Evolutionary conservation across 2,329 filamentous ascomycete species (phyloP).

Genomic region (Trichophyton mentagrophytes): DNA sequence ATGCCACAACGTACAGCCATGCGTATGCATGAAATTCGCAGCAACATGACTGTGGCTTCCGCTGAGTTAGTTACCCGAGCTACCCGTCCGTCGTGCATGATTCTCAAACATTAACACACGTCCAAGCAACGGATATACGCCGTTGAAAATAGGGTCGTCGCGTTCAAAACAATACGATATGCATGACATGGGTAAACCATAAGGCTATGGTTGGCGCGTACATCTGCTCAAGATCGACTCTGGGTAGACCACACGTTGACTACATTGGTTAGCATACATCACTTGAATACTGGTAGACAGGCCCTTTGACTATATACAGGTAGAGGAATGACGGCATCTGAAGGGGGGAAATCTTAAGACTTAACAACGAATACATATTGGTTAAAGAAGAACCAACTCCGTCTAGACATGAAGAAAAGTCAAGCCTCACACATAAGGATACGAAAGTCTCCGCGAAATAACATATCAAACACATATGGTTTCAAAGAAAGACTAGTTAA

Average conservation of each 20-base stretch:
- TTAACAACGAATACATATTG: not conserved
- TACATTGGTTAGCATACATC: no score
- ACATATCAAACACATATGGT: not conserved
- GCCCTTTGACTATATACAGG: not conserved
- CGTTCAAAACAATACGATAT: no score
- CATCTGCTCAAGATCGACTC: not conserved
- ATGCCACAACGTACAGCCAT: not conserved
- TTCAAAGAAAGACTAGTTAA: not conserved
- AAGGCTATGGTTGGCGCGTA: no score
- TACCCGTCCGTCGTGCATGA: not conserved
- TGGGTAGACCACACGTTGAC: no score
- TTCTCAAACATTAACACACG: not conserved
- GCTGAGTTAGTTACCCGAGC: not conserved
- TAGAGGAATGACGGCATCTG: not conserved
- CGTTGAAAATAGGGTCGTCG: no score
- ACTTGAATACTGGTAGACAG: not conserved
- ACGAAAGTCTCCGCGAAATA: not conserved
- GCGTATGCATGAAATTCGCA: not conserved
- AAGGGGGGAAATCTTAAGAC: not conserved
- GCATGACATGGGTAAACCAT: no score
- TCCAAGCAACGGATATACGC: no score
- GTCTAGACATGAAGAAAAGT: not conserved
- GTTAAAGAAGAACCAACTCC: not conserved
- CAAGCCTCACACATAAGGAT: not conserved
- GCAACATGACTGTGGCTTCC: not conserved